Percentiles rank a stretch among this genome's conserved stretches.
These are phyloP conservation scores for Fusarium stilboides DNA, from an alignment of 2,329 filamentous ascomycete species.

Conservation along the genomic window DNA sequence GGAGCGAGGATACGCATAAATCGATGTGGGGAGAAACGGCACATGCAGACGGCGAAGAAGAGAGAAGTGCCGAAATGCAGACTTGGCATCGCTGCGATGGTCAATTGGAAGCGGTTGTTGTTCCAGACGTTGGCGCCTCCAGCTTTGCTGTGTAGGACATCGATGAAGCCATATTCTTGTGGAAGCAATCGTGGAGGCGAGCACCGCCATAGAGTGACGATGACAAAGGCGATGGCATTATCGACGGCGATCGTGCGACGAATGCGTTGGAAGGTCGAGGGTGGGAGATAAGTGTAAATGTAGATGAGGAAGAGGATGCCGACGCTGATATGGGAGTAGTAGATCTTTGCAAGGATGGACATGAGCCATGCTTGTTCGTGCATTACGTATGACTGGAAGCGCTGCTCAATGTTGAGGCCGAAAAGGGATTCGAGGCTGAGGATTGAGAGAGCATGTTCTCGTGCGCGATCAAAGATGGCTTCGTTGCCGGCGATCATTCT, in stretches of 20 bases:
- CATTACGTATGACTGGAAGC: slow-evolving; percentile 59
- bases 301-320: slow-evolving; percentile 64
- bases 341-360: slow-evolving; percentile 59
- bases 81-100: slow-evolving; percentile 65
- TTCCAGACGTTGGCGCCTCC: slow-evolving; percentile 56
- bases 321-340: slow-evolving; percentile 63
- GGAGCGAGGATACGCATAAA: slow-evolving; percentile 55
- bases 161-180: slow-evolving; percentile 62
- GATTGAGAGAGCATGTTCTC: slow-evolving; percentile 59
- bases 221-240: slow-evolving; percentile 64
- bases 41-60: slow-evolving; percentile 55
- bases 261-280: slow-evolving; percentile 57
- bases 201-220: slow-evolving; percentile 64
- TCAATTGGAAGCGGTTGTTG: slow-evolving; percentile 63
- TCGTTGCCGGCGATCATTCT: slow-evolving; percentile 58
- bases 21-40: slow-evolving; percentile 59
- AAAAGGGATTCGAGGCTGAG: slow-evolving; percentile 57
- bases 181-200: slow-evolving; percentile 65
- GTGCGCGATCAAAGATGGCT: slow-evolving; percentile 56
- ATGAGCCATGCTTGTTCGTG: slow-evolving; percentile 56
- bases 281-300: slow-evolving; percentile 62
- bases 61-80: slow-evolving; percentile 62
- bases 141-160: slow-evolving; percentile 58
- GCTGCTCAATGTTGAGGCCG: slow-evolving; percentile 58
- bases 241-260: slow-evolving; percentile 64